Conservation (phyloP, 192 early-diverging fungal species). For the Podila verticillata region DNA sequence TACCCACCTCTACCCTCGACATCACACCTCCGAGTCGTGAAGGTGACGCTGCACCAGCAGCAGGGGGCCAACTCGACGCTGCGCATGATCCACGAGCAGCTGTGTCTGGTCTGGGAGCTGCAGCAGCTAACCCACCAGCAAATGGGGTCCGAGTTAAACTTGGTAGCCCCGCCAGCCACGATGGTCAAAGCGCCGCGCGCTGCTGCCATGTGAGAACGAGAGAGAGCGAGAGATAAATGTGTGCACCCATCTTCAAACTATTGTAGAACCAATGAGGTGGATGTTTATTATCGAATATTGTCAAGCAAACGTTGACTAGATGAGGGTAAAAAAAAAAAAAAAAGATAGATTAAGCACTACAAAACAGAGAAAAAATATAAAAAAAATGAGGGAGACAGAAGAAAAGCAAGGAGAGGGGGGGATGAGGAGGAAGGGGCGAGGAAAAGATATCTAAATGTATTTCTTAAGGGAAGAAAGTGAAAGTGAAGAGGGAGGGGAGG, state of each 20-base stretch:
- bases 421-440: neutral
- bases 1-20: conserved; percentile 17
- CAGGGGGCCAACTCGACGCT: conserved; percentile 45
- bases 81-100: conserved; percentile 22
- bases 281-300: no score
- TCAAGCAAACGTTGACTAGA: no score
- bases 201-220: conserved; percentile 34
- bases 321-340: no score
- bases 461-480: neutral
- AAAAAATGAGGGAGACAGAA: neutral
- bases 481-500: neutral
- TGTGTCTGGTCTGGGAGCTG: conserved; percentile 22
- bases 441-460: neutral
- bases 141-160: conserved; percentile 2
- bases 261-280: no score
- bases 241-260: neutral
- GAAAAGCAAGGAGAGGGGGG: neutral
- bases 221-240: neutral
- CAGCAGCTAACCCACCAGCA: conserved; percentile 2
- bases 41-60: conserved; percentile 45
- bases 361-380: no score
- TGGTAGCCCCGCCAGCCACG: neutral
- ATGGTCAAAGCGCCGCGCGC: conserved; percentile 15
- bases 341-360: no score
- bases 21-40: conserved; percentile 8